Base-by-base conservation (phyloP, 2,329 filamentous ascomycete species). In the Penicillium sp. region DNA sequence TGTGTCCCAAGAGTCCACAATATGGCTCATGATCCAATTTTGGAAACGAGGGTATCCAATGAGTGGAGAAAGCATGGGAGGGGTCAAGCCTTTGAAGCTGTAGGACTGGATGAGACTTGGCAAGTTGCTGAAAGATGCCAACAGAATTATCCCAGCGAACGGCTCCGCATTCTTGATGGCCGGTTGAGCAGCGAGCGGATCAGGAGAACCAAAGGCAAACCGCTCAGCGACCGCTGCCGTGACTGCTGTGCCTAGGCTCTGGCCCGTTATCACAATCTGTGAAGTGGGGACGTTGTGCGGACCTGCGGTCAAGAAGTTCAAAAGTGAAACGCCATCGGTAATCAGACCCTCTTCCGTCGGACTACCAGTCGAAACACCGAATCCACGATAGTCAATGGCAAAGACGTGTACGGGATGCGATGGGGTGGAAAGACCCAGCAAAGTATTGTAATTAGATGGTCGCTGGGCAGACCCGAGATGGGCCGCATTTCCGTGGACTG, bases 331-430 rank as follows among this genome's bases (percentile, higher is more conserved):
- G 16, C 89, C 92, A 73, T 98, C 94, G 4, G 85, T 86, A 58
- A 96, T 91, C 7, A 98, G 79, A 0, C 94, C 94, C 38, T 84
- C 79, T 78, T 98, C 94, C 0, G 88, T 89, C 0, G 94, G 94
- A 4, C 78, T 79, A n/a, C 94, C 92, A 0, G 88, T 91, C 8
- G 91, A 95, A 42, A 86, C 83, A 0, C 93, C 93, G 68, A 92
- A 97, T 6, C 93, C 93, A 19, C 93, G 89, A 77, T 97, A 97
- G 80, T 97, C 93, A 69, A 97, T 87, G 42, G 92, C 86, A n/a
- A 97, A 81, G 48, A 97, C 85, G 72, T 97, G 93, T 57, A 93
- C 70, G 1, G 79, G 79, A 52, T 77, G 86, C 58, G 84, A 81
- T 0, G 82, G 87, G 0, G 84, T 85, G 1, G 89, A 90, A 2